Percentiles rank a stretch among this genome's conserved stretches.
Conservation (phyloP, 148 eudicot genomes). For the Heliamphora exappendiculata region DNA sequence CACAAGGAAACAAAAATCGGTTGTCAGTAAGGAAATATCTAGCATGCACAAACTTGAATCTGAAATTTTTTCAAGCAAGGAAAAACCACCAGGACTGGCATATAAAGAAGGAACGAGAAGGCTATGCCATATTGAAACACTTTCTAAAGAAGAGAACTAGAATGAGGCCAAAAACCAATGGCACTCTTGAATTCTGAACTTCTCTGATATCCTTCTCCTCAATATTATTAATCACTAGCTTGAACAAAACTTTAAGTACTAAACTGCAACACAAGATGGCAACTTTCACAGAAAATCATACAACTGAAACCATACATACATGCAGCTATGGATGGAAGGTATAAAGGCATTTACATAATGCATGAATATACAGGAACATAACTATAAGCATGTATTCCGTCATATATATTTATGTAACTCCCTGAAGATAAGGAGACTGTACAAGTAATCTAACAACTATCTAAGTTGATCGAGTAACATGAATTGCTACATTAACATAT, state of each 20-base stretch:
- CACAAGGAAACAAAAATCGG: not conserved
- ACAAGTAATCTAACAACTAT: not conserved
- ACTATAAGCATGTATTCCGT: not conserved
- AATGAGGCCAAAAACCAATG: not conserved
- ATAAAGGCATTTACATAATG: not conserved
- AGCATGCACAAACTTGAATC: not conserved
- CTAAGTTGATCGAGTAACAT: not conserved
- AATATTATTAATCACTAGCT: not conserved
- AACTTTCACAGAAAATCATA: not conserved
- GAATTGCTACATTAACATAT: no score
- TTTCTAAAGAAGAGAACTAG: not conserved
- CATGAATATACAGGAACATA: not conserved
- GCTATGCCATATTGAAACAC: not conserved
- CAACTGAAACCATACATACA: not conserved
- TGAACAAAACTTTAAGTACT: not conserved
- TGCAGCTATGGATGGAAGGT: no score
- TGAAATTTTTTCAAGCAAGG: not conserved
- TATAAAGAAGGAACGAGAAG: not conserved
- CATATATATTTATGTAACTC: not conserved
- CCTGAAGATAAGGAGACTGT: not conserved
- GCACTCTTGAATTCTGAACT: not conserved
- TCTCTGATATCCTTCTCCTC: not conserved
- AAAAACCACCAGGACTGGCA: not conserved
- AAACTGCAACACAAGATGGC: not conserved
- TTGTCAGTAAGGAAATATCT: not conserved